Conservation (phyloP, 495 filamentous ascomycete species). For the Penicillium macrosclerotiorum region DNA sequence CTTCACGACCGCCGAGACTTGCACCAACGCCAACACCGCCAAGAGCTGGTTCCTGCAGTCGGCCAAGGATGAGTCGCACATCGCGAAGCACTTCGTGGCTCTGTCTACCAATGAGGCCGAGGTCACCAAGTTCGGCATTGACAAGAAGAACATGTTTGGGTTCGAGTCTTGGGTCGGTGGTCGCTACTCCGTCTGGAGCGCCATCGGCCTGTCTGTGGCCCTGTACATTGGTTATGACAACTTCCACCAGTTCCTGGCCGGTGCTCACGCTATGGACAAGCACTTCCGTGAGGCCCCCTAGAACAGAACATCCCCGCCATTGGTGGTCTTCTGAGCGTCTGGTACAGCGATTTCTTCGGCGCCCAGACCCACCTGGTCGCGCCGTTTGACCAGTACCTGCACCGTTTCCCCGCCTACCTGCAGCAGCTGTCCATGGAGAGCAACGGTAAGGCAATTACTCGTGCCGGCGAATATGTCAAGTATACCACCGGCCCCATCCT, state of each 20-base stretch:
- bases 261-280: conserved; percentile 96
- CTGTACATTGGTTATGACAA: conserved; percentile 96
- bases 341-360: conserved; percentile 98
- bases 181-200: conserved; percentile 97
- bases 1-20: conserved; percentile 97
- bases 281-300: conserved; percentile 91
- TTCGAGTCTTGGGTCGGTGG: conserved; percentile 98
- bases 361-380: conserved; percentile 96
- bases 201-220: conserved; percentile 91
- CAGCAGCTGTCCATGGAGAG: conserved; percentile 99
- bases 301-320: conserved; percentile 93
- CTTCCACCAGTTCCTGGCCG: conserved; percentile 94
- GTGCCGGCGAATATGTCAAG: conserved; percentile 84
- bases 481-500: conserved; percentile 95
- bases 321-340: conserved; percentile 90
- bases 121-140: conserved; percentile 97
- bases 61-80: conserved; percentile 68
- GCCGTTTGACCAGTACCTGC: conserved; percentile 98
- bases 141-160: conserved; percentile 97
- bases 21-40: conserved; percentile 92
- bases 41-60: conserved; percentile 95
- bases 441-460: conserved; percentile 96
- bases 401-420: conserved; percentile 97
- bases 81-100: conserved; percentile 98
- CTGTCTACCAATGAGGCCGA: conserved; percentile 93